phyloP scores from a whole-genome alignment of 2,329 filamentous ascomycete species.

The Aureobasidium sp. region DNA sequence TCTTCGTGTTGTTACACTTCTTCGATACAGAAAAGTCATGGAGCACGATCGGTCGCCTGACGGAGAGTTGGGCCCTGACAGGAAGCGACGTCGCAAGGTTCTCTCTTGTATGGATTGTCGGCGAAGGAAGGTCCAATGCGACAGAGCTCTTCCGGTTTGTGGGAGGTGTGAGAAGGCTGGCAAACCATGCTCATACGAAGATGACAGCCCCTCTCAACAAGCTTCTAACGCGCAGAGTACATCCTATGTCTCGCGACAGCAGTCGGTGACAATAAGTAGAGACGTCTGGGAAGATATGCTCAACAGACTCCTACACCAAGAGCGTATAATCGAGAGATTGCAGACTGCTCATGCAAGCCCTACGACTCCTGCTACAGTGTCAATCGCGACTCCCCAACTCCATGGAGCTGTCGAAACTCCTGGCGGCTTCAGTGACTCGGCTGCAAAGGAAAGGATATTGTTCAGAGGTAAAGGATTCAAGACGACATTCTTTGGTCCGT shows the following conservation, averaged over 20 bases:
- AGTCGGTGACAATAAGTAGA: slow-evolving; percentile 3
- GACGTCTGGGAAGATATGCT: slow-evolving; percentile 13
- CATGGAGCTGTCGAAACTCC: slow-evolving; percentile 1
- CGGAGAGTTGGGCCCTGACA: slow-evolving; percentile 18
- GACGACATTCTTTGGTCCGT: slow-evolving; percentile 36
- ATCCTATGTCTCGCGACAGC: neutral
- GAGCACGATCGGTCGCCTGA: slow-evolving; percentile 7
- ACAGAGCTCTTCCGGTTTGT: slow-evolving; percentile 36
- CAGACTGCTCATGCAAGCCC: slow-evolving; percentile 4
- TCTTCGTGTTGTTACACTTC: neutral
- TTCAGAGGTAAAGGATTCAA: slow-evolving; percentile 37
- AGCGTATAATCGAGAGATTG: slow-evolving; percentile 7
- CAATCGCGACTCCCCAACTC: neutral
- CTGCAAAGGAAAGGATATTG: slow-evolving; percentile 30
- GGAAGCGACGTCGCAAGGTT: slow-evolving; percentile 38
- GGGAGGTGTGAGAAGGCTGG: slow-evolving; percentile 36
- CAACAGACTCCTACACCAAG: slow-evolving; percentile 3
- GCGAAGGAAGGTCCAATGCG: slow-evolving; percentile 39
- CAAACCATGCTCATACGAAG: slow-evolving; percentile 26
- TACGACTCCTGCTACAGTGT: slow-evolving; percentile 2
- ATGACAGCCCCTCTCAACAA: slow-evolving; percentile 1
- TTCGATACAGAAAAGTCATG: neutral
- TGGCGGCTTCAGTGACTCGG: neutral
- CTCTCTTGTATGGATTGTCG: slow-evolving; percentile 40
- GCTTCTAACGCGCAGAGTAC: neutral